Percentiles rank a stretch among this genome's conserved stretches.
These are phyloP conservation scores for Vicia villosa DNA, from an alignment of 306 rosid genomes.

Conservation along the genomic window DNA sequence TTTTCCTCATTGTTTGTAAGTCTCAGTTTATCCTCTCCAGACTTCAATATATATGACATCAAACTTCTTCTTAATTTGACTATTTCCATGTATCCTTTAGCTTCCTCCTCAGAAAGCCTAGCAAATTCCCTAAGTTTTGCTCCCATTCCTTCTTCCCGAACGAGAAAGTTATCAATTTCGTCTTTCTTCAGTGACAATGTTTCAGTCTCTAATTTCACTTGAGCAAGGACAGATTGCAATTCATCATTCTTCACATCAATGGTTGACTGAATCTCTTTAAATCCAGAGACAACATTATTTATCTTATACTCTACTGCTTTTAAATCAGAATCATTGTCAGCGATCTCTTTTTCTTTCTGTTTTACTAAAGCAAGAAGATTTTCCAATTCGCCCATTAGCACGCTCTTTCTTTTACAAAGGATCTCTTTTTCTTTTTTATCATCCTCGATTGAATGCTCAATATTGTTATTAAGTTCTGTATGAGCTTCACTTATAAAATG, in stretches of 20 bases:
- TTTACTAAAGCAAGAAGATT: slow-evolving; percentile 66
- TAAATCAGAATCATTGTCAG: slow-evolving; percentile 58
- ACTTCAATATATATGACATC: slow-evolving; percentile 62
- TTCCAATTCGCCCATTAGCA: slow-evolving; percentile 57
- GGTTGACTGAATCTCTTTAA: slow-evolving; percentile 59
- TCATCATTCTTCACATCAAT: slow-evolving; percentile 55
- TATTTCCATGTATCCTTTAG: slow-evolving; percentile 51
- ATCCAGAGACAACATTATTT: slow-evolving; percentile 54
- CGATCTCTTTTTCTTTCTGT: slow-evolving; percentile 72
- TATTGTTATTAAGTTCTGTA: slow-evolving; percentile 49
- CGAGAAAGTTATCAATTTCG: slow-evolving; percentile 57
- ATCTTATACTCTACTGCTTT: slow-evolving; percentile 67
- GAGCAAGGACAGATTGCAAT: slow-evolving; percentile 61
- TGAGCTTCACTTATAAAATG: slow-evolving; percentile 59
- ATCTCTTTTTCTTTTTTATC: slow-evolving; percentile 63
- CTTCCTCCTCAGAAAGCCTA: slow-evolving; percentile 64
- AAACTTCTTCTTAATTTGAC: slow-evolving; percentile 64
- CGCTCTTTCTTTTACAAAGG: slow-evolving; percentile 57
- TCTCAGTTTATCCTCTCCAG: slow-evolving; percentile 63
- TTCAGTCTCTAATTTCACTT: slow-evolving; percentile 52
- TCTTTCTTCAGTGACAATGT: slow-evolving; percentile 53
- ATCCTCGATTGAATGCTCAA: slow-evolving; percentile 64
- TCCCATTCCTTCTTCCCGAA: slow-evolving; percentile 55
- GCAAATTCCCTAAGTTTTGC: slow-evolving; percentile 57
- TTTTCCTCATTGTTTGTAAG: slow-evolving; percentile 70